Base-by-base conservation (phyloP, 2,329 filamentous ascomycete species). In the Talaromyces marneffei region DNA sequence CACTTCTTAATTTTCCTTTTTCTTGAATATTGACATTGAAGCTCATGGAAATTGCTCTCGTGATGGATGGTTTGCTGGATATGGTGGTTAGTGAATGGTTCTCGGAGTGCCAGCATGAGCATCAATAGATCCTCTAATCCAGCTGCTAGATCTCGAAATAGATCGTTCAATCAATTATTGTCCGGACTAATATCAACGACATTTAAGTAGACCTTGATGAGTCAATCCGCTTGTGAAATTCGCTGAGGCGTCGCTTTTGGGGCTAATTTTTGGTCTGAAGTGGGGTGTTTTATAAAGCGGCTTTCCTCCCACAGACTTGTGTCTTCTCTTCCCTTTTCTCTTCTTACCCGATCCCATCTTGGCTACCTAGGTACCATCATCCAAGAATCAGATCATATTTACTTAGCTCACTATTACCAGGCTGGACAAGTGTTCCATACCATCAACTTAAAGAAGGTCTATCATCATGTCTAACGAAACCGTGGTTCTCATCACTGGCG, bases 401-500 rank as follows among this genome's bases (percentile, higher is more conserved):
- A 18, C 3, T 1, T 29, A 2, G 7, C 5, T 48, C 3, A 5
- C 6, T 40, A 8, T 20, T n/a, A 4, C n/a, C n/a, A n/a, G 20
- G 39, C 39, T 9, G 4, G 6, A 48, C 4, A 3, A 9, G 1
- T 27, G 2, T 33, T 18, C 3, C 10, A 2, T 33, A 52, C 18
- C 14, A n/a, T 46, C 8, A n/a, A 4, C 44, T 29, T 4, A 16
- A 35, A 52, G 25, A 35, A 52, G 7, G 48, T 37, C 10, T 18
- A 55, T 2, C 29, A 55, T 33, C 12, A 62, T 62, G 56, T 56
- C 56, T 8, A 52, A 27, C 39, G 60, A 62, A 54, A 62, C 48
- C n/a, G 60, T 62, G 8, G 48, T 62, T 23, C 48, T 59, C 20
- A 62, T 62, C 48, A 62, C 60, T 3, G 60, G 60, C 33, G 55